Evolutionary conservation across 495 filamentous ascomycete genomes (phyloP).

Genomic region (Monascus purpureus): DNA sequence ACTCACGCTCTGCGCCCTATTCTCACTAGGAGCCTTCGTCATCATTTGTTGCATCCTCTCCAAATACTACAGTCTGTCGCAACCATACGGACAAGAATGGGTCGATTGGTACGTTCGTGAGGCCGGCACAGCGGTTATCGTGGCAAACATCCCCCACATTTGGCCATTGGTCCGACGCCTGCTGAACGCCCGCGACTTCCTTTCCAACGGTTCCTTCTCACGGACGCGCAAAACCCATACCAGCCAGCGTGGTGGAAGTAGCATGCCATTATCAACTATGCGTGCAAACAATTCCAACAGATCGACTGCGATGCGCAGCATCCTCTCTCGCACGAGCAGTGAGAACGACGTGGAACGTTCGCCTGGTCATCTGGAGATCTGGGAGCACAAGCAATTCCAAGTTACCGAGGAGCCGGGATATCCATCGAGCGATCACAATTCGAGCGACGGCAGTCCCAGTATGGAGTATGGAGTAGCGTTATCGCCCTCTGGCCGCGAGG

Average conservation of each 20-base stretch:
- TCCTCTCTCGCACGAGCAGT: slow-evolving; percentile 2
- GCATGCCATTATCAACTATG: not conserved
- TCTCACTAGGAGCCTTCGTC: slow-evolving; percentile 40
- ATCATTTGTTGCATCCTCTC: slow-evolving; percentile 41
- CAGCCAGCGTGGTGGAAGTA: not conserved
- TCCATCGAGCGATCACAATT: not conserved
- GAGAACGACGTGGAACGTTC: slow-evolving; percentile 3
- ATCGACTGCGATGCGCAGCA: slow-evolving; percentile 2
- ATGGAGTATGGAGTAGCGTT: slow-evolving; percentile 2
- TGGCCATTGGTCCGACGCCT: slow-evolving; percentile 36
- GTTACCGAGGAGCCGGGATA: slow-evolving; percentile 7
- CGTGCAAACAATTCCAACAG: slow-evolving; percentile 2
- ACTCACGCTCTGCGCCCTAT: slow-evolving; percentile 25
- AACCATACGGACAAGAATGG: slow-evolving; percentile 35
- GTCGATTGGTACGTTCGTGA: slow-evolving; percentile 46
- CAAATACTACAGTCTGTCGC: slow-evolving; percentile 41
- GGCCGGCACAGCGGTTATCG: slow-evolving; percentile 38
- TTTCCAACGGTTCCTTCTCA: slow-evolving; percentile 3
- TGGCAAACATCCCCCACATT: slow-evolving; percentile 41
- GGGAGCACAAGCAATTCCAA: slow-evolving; percentile 10
- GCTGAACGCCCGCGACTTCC: slow-evolving; percentile 15
- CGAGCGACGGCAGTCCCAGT: slow-evolving; percentile 3
- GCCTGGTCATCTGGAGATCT: slow-evolving; percentile 7
- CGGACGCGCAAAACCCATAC: slow-evolving; percentile 4
- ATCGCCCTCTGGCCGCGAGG: not conserved